Conservation (phyloP, 768 basidiomycete genomes). For the Cystobasidium ongulense region DNA sequence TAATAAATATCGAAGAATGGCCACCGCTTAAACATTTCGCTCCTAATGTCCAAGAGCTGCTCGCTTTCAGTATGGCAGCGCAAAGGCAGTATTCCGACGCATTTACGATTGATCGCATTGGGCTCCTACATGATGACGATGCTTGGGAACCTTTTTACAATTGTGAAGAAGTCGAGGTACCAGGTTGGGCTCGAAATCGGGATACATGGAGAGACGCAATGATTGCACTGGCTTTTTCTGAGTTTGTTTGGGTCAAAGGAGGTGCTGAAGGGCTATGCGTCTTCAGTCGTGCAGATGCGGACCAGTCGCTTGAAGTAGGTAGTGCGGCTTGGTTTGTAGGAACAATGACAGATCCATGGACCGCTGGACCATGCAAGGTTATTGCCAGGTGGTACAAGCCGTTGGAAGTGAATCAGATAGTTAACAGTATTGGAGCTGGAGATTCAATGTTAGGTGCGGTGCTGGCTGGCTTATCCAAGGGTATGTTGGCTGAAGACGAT, state of each 20-base stretch:
- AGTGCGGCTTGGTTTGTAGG: background rate
- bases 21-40: conserved; percentile 61
- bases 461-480: conserved; percentile 7
- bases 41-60: conserved; percentile 76
- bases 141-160: no score
- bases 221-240: conserved; percentile 46
- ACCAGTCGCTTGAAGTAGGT: background rate
- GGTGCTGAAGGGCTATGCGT: conserved; percentile 53
- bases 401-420: background rate
- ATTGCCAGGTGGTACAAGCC: background rate
- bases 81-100: background rate
- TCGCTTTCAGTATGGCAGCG: conserved; percentile 45
- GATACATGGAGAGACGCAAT: background rate
- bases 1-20: conserved; percentile 19
- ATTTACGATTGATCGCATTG: no score
- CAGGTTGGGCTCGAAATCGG: background rate
- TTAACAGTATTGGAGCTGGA: conserved; percentile 9
- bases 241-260: conserved; percentile 52
- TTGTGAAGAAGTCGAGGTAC: background rate
- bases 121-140: no score
- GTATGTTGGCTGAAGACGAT: background rate
- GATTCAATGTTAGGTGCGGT: conserved; percentile 15
- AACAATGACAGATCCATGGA: background rate
- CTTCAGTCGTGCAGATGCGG: background rate
- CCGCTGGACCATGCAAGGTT: background rate